A percentile compares a stretch with the other conserved stretches of the same genome.
phyloP scores from a whole-genome alignment of 2,329 filamentous ascomycete species.

The Neonectria punicea region DNA sequence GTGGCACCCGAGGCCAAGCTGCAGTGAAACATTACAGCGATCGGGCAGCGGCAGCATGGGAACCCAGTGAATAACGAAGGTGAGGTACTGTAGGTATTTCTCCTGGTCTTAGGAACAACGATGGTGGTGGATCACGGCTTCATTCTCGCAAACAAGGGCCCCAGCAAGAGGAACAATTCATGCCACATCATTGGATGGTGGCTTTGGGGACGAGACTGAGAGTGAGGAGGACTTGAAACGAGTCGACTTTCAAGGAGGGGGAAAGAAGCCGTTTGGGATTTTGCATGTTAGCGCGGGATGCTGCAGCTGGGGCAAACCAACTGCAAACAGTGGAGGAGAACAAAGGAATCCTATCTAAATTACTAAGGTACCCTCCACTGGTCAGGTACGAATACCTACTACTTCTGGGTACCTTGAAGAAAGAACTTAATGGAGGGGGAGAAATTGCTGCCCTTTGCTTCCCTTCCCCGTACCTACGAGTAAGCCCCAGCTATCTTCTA shows the following conservation, averaged over 20 bases:
- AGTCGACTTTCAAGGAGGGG: neutral
- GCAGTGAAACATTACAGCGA: conserved; percentile 19
- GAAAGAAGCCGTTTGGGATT: conserved; percentile 9
- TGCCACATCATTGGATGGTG: conserved; percentile 2
- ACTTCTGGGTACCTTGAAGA: too few relatives aligned
- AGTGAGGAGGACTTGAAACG: conserved; percentile 13
- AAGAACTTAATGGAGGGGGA: too few relatives aligned
- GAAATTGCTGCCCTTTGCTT: neutral
- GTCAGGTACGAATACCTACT: too few relatives aligned
- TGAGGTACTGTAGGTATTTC: neutral
- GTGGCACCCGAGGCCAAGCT: conserved; percentile 16
- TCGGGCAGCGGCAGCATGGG: conserved; percentile 17
- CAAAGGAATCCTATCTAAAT: neutral
- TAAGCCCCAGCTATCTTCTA: neutral
- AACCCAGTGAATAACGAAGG: neutral
- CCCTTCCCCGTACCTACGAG: neutral
- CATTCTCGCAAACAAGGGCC: neutral
- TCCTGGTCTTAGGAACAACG: neutral
- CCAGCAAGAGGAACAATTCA: neutral
- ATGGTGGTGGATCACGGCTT: neutral
- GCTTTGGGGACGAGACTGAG: conserved; percentile 1
- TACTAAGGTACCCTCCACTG: neutral
- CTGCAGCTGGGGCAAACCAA: conserved; percentile 3
- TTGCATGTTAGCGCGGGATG: conserved; percentile 13
- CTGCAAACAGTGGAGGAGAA: neutral